Evolutionary conservation across 2,329 filamentous ascomycete genomes (phyloP), one percentile per base, ranked within the genome.

Genomic region (Penicillium sp.): DNA sequence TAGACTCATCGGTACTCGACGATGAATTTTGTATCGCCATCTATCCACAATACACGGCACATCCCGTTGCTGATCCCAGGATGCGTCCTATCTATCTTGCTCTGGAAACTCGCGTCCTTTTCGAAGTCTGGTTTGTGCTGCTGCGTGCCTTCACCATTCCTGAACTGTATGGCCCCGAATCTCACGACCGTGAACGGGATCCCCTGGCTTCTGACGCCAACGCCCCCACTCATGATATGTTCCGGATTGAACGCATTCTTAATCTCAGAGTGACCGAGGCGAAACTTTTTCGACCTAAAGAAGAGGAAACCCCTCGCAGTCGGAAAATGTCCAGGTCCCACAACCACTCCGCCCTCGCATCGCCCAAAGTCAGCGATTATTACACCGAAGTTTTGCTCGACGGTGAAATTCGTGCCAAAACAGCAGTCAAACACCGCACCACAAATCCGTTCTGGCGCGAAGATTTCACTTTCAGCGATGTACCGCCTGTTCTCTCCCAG

Each of bases 61-160:
- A 82, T 18, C 80, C 88, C 1, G 85, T 82, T 3, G 80, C 85
- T 13, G 76, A 91, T 47, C 85, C 86, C 5, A 80, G 91, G 27
- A 84, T 89, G 50, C 83, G 88, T n/a, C 91, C 93, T 0, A 84
- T 97, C 33, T 96, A 95, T 64, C 76, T 98, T 32, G 86, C 88
- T 3, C 72, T 96, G 39, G 91, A 97, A 58, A 90, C 82, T 26
- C 81, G 90, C 37, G 83, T 95, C 5, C 76, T 95, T n/a, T 95
- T 94, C 60, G 93, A 98, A 66, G 93, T 96, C 9, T 98, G 93
- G 93, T 91, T 95, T 61, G 90, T 95, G 5, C 74, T 98, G 8
- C 69, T 98, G 28, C 82, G 91, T 53, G 90, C 91, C 0, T 96
- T 96, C 66, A 89, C 91, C 0, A 84, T 95, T 39, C 91, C 93